Base-by-base conservation (phyloP, 257 asterid genomes). In the Cinchona pubescens region DNA sequence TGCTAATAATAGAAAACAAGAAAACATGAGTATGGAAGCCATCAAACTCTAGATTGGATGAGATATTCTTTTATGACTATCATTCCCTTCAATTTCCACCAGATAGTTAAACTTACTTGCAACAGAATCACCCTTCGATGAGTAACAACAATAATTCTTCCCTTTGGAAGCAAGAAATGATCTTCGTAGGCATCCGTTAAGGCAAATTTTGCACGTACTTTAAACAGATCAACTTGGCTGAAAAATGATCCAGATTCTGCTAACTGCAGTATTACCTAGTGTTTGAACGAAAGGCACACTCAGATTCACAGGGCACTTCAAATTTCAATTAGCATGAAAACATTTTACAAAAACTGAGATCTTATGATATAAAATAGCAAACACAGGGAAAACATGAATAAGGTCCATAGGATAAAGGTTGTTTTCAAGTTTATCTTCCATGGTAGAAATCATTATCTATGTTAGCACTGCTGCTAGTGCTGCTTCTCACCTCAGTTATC, bases 181-280 rank as follows among this genome's bases (percentile, higher is more conserved):
- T 86, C 92, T 87, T 95, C 99, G 53, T 95, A 95, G 67, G 98
- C 98, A 82, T 95, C 99, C 51, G 99, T 89, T 49, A 88, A 80
- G 80, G 97, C 99, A 83, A 88, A 95, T 82, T 95, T 95, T 53
- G 96, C 99, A 55, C 99, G 99, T 66, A 91, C 98, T 86, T 91
- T 95, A 63, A 95, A 95, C 81, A 95, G 89, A 83, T 95, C 97
- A 69, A 92, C 97, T 82, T 91, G 97, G 79, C 88, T 86, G 30
- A 95, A 86, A 78, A 95, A 95, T n/a, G 99, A 89, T 32, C 90
- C 96, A 72, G 92, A 95, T 81, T 95, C 98, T 59, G 98, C 99
- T 78, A 91, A 76, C 80, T 95, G 99, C 85, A 95, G 85, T 76
- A 87, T 89, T 69, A 80, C 94, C 99, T 94, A 71, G 80, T 87